Base-by-base conservation (phyloP, 176 grass and related monocot species). In the Thalia dealbata region DNA sequence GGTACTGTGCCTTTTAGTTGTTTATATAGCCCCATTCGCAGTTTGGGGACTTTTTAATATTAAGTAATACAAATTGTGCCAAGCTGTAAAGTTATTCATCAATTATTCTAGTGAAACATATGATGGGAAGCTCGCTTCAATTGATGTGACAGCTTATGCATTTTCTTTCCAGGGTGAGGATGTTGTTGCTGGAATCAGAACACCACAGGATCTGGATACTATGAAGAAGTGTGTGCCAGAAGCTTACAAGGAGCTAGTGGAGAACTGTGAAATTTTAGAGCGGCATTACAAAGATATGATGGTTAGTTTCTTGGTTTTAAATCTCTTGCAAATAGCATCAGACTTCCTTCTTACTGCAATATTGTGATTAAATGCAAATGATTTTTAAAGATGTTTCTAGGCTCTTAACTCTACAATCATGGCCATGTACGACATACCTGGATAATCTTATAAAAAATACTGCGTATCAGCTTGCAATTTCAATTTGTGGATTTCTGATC, bases 181-280 rank as follows among this genome's bases (percentile, higher is more conserved):
- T 82, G 95, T 99, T 50, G 95, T 99, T 60, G 90, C 95, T 52
- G 95, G 95, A 74, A 99, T 99, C 24, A 95, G 95, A 81, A 99
- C 95, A 54, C 95, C 95, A 1, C 87, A 91, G 43, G 83, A 91
- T 71, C 66, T 99, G 69, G 83, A 95, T 16, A 61, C 85, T 70
- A 99, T 99, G 95, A 95, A 76, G 69, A 76, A 83, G 3, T 78
- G 77, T 52, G 82, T 99, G 76, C 85, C 88, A 18, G 48, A 95
- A 54, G 85, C 95, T 60, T 99, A 99, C 29, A n/a, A n/a, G 1
- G 95, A 95, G 76, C 88, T 99, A 32, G 88, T 89, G 23, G 95
- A 95, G 68, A 99, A 99, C 70, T 99, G 95, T 80, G 81, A 85
- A 1, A 99, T 99, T 45, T 69, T 99, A 15, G 95, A 99, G 83